Conservation (phyloP, 768 basidiomycete genomes). For the Panaeolus cyanescens region DNA sequence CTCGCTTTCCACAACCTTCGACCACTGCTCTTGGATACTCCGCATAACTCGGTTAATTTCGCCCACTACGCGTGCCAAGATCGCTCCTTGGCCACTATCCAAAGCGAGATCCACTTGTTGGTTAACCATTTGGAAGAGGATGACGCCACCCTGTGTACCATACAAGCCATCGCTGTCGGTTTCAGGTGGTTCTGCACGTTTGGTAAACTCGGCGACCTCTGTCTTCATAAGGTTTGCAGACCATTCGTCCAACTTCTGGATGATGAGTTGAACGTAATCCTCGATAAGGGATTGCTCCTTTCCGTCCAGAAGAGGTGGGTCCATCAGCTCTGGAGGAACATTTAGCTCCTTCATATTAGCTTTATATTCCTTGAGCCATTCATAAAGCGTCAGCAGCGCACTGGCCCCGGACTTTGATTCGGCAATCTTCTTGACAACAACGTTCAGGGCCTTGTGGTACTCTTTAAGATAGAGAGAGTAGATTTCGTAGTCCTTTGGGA, state of each 20-base stretch:
- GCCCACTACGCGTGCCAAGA: conserved; percentile 86
- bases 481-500: conserved; percentile 92
- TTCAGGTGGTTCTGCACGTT: conserved; percentile 85
- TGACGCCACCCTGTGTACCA: conserved; percentile 89
- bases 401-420: conserved; percentile 84
- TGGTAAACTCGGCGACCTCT: conserved; percentile 82
- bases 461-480: conserved; percentile 80
- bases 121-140: conserved; percentile 98
- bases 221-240: conserved; percentile 90
- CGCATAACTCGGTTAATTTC: conserved; percentile 92
- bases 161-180: conserved; percentile 87
- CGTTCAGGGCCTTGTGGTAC: conserved; percentile 87
- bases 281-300: conserved; percentile 94
- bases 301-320: conserved; percentile 92
- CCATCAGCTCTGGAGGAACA: conserved; percentile 76
- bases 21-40: conserved; percentile 85
- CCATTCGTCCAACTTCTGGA: conserved; percentile 97
- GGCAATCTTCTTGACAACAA: conserved; percentile 68
- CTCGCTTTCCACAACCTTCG: conserved; percentile 78
- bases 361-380: conserved; percentile 96
- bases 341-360: conserved; percentile 93
- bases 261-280: conserved; percentile 91
- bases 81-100: conserved; percentile 94
- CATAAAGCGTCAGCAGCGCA: conserved; percentile 80
- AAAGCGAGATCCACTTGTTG: conserved; percentile 94